Evolutionary conservation across 148 eudicot species (phyloP), one percentile per base, ranked within the genome.

Genomic region (Silene conica): DNA sequence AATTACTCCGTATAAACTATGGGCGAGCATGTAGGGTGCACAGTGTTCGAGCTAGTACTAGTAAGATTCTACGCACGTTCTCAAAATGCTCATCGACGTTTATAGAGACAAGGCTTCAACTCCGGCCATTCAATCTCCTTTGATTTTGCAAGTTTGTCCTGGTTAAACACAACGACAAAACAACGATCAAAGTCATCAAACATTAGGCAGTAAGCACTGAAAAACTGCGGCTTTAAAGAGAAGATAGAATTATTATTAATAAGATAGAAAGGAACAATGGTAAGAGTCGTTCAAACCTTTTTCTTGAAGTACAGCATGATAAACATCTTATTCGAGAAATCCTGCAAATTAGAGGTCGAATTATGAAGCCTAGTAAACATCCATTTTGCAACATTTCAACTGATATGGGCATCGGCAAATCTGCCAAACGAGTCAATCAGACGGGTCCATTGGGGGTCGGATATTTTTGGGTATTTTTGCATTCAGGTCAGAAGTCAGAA

Each of bases 261-360:
- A 50, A 0, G 9, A 12, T 26, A 22, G 38, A 26, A 20, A 20
- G 43, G n/a, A 25, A 7, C 62, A 66, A 66, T n/a, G 4, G n/a
- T 14, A 46, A 13, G 60, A 56, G 38, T 0, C 28, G 38, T 20
- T 55, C 85, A 19, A 63, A 93, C 98, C 98, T 91, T 89, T 83
- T 88, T 93, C 82, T 80, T 85, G 82, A 88, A 93, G 79, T 88
- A 85, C 20, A 86, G 78, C 60, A 93, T 82, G 74, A 91, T 82
- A 61, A 93, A 93, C 98, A 93, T 93, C 78, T 93, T 93, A 56
- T 93, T 93, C 8, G 98, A 91, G 71, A 88, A 88, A 80, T 93
- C 98, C 98, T 93, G 91, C 82, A 59, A 72, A 88, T 54, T 68
- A 45, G 71, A 50, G 21, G 14, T 21, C 20, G 3, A 50, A 62